These are phyloP conservation scores for Colletotrichum liaoningense DNA, from an alignment of 2,329 filamentous ascomycete genomes.

Conservation along the genomic window DNA sequence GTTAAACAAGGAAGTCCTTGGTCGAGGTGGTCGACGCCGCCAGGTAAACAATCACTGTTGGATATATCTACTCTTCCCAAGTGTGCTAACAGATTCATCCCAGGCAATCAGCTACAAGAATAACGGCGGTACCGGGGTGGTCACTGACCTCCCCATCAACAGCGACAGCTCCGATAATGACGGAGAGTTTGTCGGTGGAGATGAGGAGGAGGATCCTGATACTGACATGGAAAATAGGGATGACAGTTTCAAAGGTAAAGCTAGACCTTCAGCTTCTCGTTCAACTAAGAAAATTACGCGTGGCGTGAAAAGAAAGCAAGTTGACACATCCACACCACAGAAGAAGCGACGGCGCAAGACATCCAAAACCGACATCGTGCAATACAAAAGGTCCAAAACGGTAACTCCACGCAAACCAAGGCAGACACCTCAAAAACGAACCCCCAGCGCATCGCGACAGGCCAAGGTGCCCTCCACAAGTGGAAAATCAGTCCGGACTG, in stretches of 20 bases:
- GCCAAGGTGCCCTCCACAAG: not conserved
- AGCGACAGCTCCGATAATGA: constrained; percentile 40
- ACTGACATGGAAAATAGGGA: constrained; percentile 31
- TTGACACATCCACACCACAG: constrained; percentile 31
- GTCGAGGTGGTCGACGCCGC: constrained; percentile 83
- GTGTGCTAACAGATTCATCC: constrained; percentile 11
- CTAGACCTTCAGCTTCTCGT: constrained; percentile 17
- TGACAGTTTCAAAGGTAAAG: constrained; percentile 31
- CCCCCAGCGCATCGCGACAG: not conserved
- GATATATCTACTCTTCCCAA: not conserved
- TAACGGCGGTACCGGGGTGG: constrained; percentile 27
- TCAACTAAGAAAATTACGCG: constrained; percentile 14
- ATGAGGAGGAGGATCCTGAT: constrained; percentile 40
- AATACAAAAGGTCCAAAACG: constrained; percentile 2
- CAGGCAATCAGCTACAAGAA: constrained; percentile 45
- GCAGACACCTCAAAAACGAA: not conserved
- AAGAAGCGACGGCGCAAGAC: constrained; percentile 9
- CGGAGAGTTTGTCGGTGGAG: constrained; percentile 42
- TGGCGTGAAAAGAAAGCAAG: constrained; percentile 25
- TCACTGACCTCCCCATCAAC: constrained; percentile 32
- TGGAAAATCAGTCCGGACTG: not conserved
- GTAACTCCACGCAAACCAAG: constrained; percentile 6
- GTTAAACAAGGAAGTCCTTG: constrained; percentile 78
- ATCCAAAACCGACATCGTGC: constrained; percentile 7
- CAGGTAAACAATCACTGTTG: constrained; percentile 52